Evolutionary conservation across 768 basidiomycete genomes (phyloP), one percentile per base, ranked within the genome.

Genomic region (Tulasnella sp.): DNA sequence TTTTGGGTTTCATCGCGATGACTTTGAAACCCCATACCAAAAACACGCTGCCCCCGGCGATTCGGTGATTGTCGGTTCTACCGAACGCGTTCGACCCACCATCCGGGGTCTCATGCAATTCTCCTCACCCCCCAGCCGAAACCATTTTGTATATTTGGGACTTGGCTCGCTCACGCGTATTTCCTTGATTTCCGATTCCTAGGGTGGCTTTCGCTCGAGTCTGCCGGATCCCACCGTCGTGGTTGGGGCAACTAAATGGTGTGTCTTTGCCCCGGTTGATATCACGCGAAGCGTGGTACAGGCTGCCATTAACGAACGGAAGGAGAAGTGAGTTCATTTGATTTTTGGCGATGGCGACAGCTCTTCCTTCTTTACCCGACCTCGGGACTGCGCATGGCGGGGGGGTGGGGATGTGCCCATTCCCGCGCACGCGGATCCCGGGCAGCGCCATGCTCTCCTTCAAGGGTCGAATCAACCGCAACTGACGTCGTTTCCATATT

Each of bases 171-270:
- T 68, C 62, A 68, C 62, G 62, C n/a, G 62, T 68, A 68, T 16
- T 68, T n/a, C 10, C 36, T 68, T 44, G 44, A 1, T 27, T 68
- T 68, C 62, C 34, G 62, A 27, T 68, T 36, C 48, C 79, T 84
- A 95, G 94, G 94, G 94, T 18, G 90, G 92, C 84, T 93, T 93
- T 85, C 88, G 88, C 58, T 38, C 85, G 81, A 86, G 88, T 18
- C 84, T 90, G 24, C 84, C 86, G 39, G 81, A 85, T 40, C 83
- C 87, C 39, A 83, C 86, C 48, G 82, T 85, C 3, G 88, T 93
- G 14, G 81, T 95, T 36, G 92, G 93, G 62, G 93, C 92, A 1
- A 96, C 95, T 2, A 96, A 96, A 83, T 96, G 93, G 93, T 95
- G 94, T 84, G 89, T 94, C 19, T 95, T 95, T 86, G 87, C 89